A percentile compares a stretch with the other conserved stretches of the same genome.
Conservation (phyloP, 495 filamentous ascomycete species). For the Aspergillus carlsbadensis region DNA sequence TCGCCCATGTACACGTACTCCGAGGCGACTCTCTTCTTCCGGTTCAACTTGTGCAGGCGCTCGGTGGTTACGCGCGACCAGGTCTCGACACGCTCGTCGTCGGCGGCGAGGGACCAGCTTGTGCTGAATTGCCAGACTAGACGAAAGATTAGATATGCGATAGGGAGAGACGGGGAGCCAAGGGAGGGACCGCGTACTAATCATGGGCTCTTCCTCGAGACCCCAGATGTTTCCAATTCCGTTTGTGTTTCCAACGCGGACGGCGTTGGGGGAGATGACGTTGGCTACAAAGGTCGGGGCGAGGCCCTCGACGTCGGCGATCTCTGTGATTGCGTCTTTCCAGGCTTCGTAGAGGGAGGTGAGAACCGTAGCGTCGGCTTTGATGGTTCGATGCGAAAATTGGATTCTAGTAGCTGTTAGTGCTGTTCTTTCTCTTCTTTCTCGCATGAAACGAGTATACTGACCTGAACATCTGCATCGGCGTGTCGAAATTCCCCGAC, state of each 20-base stretch:
- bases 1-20: conserved; percentile 41
- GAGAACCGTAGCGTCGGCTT: conserved; percentile 21
- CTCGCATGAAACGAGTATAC: not conserved
- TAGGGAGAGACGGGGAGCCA: not conserved
- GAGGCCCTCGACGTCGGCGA: conserved; percentile 29
- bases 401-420: conserved; percentile 16
- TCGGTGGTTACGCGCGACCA: conserved; percentile 25
- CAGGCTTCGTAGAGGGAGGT: conserved; percentile 25
- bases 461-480: conserved; percentile 32
- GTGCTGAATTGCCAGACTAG: conserved; percentile 35
- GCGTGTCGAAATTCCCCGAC: conserved; percentile 21
- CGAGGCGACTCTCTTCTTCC: conserved; percentile 18
- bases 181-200: conserved; percentile 22
- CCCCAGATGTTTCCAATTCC: conserved; percentile 44
- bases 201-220: conserved; percentile 21
- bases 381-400: conserved; percentile 27
- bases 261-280: conserved; percentile 14
- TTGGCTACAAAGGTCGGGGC: conserved; percentile 31
- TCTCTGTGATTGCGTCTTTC: conserved; percentile 23
- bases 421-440: too few species aligned
- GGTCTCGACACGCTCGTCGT: conserved; percentile 32
- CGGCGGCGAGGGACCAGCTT: conserved; percentile 23
- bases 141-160: not conserved
- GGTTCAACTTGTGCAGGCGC: conserved; percentile 21
- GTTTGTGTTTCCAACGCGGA: conserved; percentile 20